phyloP scores from a whole-genome alignment of 345 rosid genomes.

The Syzygium aqueum region DNA sequence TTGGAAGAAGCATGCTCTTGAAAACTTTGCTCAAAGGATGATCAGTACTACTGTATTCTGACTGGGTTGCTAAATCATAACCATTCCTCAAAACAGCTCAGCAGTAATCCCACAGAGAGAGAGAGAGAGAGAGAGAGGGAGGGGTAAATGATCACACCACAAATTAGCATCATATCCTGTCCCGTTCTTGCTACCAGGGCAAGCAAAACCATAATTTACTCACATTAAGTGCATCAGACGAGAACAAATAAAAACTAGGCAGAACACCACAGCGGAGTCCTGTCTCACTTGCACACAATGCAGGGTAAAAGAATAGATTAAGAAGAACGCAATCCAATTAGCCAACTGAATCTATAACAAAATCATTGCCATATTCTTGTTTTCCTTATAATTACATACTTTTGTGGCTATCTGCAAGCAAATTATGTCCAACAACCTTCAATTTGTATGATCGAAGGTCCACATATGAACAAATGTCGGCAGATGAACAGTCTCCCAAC shows the following conservation, averaged over 20 bases:
- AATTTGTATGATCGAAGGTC: not conserved
- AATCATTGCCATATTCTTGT: not conserved
- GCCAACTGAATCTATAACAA: not conserved
- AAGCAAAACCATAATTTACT: not conserved
- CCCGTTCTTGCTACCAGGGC: not conserved
- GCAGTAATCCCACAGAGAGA: not conserved
- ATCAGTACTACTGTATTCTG: not conserved
- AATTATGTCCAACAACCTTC: not conserved
- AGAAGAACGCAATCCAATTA: not conserved
- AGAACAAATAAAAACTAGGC: not conserved
- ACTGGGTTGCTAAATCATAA: not conserved
- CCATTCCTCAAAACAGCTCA: not conserved
- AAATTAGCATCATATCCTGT: not conserved
- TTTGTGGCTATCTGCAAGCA: not conserved
- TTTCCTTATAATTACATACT: not conserved
- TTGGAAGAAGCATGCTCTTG: not conserved
- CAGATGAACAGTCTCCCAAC: not conserved
- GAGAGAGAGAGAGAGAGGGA: not conserved
- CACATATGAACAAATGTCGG: not conserved
- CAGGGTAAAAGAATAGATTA: not conserved
- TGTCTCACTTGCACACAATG: not conserved
- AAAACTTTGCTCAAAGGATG: not conserved
- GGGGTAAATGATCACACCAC: no score
- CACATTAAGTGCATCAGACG: not conserved
- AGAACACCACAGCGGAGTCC: not conserved